These are phyloP conservation scores for Penicillium coffeae DNA, from an alignment of 495 filamentous ascomycete species.

Conservation along the genomic window DNA sequence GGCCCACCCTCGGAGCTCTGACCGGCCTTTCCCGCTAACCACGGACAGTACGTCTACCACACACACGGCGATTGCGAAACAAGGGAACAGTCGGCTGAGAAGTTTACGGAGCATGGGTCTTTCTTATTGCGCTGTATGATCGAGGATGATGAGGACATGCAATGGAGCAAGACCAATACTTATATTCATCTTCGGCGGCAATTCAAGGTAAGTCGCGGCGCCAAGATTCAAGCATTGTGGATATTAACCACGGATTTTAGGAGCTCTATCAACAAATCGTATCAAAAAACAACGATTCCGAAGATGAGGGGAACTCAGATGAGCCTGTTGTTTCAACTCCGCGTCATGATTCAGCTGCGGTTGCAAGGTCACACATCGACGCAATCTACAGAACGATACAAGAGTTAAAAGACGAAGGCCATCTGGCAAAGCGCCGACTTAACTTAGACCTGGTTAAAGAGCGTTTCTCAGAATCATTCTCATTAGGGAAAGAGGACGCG, in stretches of 20 bases:
- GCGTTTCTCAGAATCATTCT: constrained; percentile 18
- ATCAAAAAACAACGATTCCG: constrained; percentile 23
- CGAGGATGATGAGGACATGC: constrained; percentile 51
- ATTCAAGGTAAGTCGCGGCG: constrained; percentile 37
- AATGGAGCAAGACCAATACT: constrained; percentile 53
- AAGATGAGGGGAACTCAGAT: constrained; percentile 23
- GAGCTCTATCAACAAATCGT: constrained; percentile 38
- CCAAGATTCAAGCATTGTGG: too few species aligned
- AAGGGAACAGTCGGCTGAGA: constrained; percentile 45
- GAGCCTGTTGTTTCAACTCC: constrained; percentile 21
- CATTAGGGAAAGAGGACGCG: constrained; percentile 31
- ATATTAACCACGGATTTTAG: constrained; percentile 18
- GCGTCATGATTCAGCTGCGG: constrained; percentile 24
- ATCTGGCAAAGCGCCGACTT: constrained; percentile 45
- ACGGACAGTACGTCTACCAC: constrained; percentile 37
- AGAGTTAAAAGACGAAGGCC: constrained; percentile 36
- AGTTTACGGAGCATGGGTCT: constrained; percentile 49
- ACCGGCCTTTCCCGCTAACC: constrained; percentile 8
- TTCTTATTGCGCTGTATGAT: constrained; percentile 59
- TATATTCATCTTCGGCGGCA: constrained; percentile 49
- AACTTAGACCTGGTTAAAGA: constrained; percentile 32
- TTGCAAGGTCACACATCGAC: constrained; percentile 35
- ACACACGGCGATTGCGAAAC: constrained; percentile 44
- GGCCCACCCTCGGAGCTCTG: not conserved
- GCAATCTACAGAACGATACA: constrained; percentile 35